Base-by-base conservation (phyloP, 164 flowering plant genomes). In the Liriodendron chinense region DNA sequence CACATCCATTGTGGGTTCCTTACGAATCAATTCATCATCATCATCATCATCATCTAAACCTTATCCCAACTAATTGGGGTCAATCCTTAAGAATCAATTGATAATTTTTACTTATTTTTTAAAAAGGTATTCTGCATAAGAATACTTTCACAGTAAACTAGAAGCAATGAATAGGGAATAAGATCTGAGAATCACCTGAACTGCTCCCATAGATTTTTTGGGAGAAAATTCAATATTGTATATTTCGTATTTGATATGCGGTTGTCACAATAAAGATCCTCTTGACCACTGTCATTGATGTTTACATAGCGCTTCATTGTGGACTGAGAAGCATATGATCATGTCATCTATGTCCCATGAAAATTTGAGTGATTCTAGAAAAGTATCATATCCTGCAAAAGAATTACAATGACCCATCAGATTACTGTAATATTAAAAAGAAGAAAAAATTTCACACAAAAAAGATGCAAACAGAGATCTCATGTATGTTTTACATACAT, bases 141-240 rank as follows among this genome's bases (percentile, higher is more conserved):
- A 48, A 21, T 69, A 48, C 25, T 69, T 43, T 48, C 47, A 8
- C 25, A 7, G 16, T 26, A 66, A 24, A 13, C 13, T 18, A 61
- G 20, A 9, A n/a, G 64, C 5, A 13, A 73, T 10, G 14, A 63
- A 64, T 22, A 47, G 47, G 64, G 68, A n/a, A 24, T 23, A 63
- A n/a, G 47, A 47, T 47, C 8, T 47, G 22, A 73, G 10, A 66
- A 75, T 86, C 75, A 96, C 99, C 99, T 93, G 94, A 96, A 96
- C 77, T 96, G 99, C 78, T 96, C 99, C 96, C 92, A 92, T 81
- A 96, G 82, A 75, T 96, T 96, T 75, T 96, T 96, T 0, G 99
- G 99, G 18, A 96, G 87, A 76, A 96, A 96, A 80, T 96, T 96
- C 80, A 88, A 75, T 65, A 94, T n/a, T 21, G 94, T 96, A 76